These are phyloP conservation scores for Clavariopsis aquatica DNA, from an alignment of 495 filamentous ascomycete species.

Conservation along the genomic window DNA sequence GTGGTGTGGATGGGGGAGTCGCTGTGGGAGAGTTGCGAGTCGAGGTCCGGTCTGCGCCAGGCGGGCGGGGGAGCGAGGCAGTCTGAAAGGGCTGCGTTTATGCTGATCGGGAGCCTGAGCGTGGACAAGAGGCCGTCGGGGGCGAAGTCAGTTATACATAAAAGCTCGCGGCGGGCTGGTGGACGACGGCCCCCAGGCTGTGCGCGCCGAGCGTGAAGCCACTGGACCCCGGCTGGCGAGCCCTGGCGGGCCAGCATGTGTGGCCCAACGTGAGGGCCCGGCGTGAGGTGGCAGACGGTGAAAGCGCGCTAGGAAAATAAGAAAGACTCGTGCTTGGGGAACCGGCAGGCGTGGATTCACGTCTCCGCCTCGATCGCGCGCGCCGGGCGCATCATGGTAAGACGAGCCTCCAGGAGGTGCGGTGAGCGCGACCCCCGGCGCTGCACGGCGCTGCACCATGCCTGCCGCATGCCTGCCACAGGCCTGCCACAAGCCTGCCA, in stretches of 20 bases:
- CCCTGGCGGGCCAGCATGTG: slow-evolving; percentile 24
- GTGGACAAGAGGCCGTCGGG: slow-evolving; percentile 20
- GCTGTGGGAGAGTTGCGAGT: background rate
- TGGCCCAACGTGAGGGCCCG: slow-evolving; percentile 10
- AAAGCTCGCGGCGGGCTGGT: slow-evolving; percentile 16
- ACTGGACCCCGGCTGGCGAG: slow-evolving; percentile 30
- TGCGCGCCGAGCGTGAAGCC: slow-evolving; percentile 29
- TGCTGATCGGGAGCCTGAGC: slow-evolving; percentile 39
- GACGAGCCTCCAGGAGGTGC: slow-evolving; percentile 27
- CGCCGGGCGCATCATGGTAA: slow-evolving; percentile 28
- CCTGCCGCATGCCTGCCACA: too few relatives aligned
- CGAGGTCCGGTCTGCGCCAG: background rate
- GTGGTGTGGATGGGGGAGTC: slow-evolving; percentile 11
- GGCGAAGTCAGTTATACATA: slow-evolving; percentile 39
- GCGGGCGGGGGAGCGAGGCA: slow-evolving; percentile 1
- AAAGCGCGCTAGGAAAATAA: slow-evolving; percentile 40
- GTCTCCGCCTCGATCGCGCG: slow-evolving; percentile 39
- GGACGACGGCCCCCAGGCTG: slow-evolving; percentile 34
- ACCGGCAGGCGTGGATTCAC: slow-evolving; percentile 31
- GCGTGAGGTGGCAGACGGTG: slow-evolving; percentile 37
- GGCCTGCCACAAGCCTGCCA: too few relatives aligned
- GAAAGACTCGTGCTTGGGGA: slow-evolving; percentile 29
- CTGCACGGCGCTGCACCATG: slow-evolving; percentile 22
- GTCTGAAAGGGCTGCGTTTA: slow-evolving; percentile 25
- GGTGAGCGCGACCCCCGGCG: slow-evolving; percentile 26